Evolutionary conservation across 441 rosid genomes (phyloP).

Genomic region (Corymbia calophylla): DNA sequence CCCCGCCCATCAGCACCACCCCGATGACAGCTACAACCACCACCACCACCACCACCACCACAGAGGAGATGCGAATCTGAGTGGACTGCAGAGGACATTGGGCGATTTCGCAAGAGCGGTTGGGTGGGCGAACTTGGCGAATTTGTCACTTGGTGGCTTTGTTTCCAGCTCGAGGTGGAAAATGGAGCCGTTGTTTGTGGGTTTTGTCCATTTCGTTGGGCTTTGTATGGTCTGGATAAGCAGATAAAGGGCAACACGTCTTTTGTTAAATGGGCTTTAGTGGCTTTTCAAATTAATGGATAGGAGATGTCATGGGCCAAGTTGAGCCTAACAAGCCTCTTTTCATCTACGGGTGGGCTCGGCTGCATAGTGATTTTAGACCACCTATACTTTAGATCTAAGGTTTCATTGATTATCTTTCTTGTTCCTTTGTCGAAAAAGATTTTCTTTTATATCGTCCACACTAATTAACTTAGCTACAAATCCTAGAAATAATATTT

Average conservation of each 20-base stretch:
- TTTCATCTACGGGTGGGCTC: background rate
- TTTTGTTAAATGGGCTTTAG: background rate
- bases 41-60: background rate
- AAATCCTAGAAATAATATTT: background rate
- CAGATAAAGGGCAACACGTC: background rate
- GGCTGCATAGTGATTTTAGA: background rate
- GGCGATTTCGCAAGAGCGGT: slow-evolving; percentile 50
- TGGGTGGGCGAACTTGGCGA: slow-evolving; percentile 62
- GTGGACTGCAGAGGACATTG: slow-evolving; percentile 33
- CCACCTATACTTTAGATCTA: background rate
- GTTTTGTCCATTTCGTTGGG: background rate
- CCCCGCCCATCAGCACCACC: background rate
- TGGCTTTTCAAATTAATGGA: background rate
- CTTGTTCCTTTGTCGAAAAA: background rate
- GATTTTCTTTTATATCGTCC: background rate
- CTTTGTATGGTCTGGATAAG: background rate
- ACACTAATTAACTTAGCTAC: background rate
- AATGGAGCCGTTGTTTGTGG: background rate
- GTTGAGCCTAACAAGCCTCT: background rate
- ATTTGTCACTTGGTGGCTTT: slow-evolving; percentile 50
- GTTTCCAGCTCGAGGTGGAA: slow-evolving; percentile 32
- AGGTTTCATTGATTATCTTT: background rate
- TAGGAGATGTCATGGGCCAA: background rate
- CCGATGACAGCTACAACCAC: slow-evolving; percentile 21
- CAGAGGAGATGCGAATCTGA: slow-evolving; percentile 22